Evolutionary conservation across 495 filamentous ascomycete species (phyloP), one percentile per base, ranked within the genome.

Genomic region (Astrocystis sublimbata): DNA sequence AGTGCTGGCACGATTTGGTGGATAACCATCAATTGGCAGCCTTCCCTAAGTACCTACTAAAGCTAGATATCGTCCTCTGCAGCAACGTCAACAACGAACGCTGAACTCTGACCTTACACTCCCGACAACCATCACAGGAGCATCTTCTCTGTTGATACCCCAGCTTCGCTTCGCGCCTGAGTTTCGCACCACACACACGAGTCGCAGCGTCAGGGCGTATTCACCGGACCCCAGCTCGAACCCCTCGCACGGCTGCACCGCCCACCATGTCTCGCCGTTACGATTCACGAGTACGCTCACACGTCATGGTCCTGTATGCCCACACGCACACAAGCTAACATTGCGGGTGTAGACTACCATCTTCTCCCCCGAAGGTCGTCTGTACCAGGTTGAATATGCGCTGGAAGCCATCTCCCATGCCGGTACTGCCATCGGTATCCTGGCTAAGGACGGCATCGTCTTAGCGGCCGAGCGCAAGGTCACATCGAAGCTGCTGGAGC

Each of bases 361-460:
- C 83, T 98, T 98, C 86, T 98, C 94, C 51, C 94, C 94, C 63
- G 94, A 98, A 79, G 94, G 94, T 55, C 92, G 94, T 68, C 85
- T 98, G 54, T 98, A 98, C 78, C 94, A 98, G 79, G 94, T 98
- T 67, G 94, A 98, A 85, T 98, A 98, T 85, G 94, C 94, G 13
- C 86, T 98, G 21, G 94, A 98, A 74, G 94, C 94, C 70, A 98
- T 98, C 72, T 98, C 96, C 49, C 96, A 98, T 71, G 94, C 94
- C 63, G 94, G 94, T 60, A 98, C 94, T 23, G 94, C 94, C 62
- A 86, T 98, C 62, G 94, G 94, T 50, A 96, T 98, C 69, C 84
- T 98, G 64, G 93, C 94, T 56, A 92, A 92, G 76, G 94, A 98
- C 86, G 94, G 94, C 70, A 98, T 98, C 73, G 94, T 98, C 61